Evolutionary conservation across 2,329 filamentous ascomycete species (phyloP).

Genomic region (Arthrinium puccinioides): DNA sequence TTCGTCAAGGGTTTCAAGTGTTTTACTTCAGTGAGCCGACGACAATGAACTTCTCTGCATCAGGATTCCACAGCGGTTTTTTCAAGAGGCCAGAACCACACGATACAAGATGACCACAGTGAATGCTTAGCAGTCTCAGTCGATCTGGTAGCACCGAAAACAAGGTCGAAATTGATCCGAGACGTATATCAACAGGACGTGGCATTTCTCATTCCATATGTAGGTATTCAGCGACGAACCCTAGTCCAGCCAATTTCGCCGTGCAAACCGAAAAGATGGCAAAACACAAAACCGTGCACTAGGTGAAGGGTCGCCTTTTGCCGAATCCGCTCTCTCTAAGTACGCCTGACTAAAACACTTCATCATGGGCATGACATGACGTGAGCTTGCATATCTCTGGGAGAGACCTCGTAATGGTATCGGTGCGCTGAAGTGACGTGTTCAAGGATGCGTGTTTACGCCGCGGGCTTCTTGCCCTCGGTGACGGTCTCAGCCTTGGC

Average conservation of each 20-base stretch:
- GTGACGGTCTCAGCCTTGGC: too few species aligned
- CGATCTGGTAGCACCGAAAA: too few species aligned
- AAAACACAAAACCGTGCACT: slow-evolving; percentile 1
- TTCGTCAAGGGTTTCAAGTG: too few species aligned
- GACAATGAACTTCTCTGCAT: too few species aligned
- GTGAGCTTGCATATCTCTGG: slow-evolving; percentile 1
- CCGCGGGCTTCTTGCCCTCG: slow-evolving; percentile 16
- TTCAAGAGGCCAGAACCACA: too few species aligned
- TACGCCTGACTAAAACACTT: slow-evolving; percentile 5
- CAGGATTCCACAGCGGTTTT: too few species aligned
- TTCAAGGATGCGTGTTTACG: slow-evolving; percentile 9
- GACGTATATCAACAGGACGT: too few species aligned
- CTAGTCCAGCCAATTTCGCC: slow-evolving; percentile 1
- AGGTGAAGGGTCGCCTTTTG: slow-evolving; percentile 4
- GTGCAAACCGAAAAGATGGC: slow-evolving; percentile 1
- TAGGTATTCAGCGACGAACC: background rate
- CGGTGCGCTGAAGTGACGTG: background rate
- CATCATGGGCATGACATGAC: slow-evolving; percentile 11
- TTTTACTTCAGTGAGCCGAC: too few species aligned
- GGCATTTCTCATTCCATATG: background rate
- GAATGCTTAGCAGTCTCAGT: too few species aligned
- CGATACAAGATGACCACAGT: too few species aligned
- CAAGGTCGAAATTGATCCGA: too few species aligned
- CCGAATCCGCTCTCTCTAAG: slow-evolving; percentile 4
- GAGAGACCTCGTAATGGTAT: slow-evolving; percentile 1